phyloP scores from a whole-genome alignment of 2,329 filamentous ascomycete species.

The Penicillium sp. region DNA sequence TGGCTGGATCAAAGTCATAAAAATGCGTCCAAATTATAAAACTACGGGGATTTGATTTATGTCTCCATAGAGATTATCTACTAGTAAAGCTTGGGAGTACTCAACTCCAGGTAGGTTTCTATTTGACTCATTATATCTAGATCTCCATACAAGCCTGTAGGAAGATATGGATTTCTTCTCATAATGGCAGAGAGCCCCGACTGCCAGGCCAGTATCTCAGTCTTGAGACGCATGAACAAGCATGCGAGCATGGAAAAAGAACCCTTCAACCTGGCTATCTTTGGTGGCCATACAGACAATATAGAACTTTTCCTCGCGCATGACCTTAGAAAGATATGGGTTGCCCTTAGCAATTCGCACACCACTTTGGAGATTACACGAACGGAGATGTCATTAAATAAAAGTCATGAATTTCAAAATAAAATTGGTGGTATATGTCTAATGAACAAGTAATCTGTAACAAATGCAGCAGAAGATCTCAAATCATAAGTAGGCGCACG shows the following conservation, averaged over 20 bases:
- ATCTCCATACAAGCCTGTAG: too few species aligned
- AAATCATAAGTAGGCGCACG: neutral
- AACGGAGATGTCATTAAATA: neutral
- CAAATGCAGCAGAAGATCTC: neutral
- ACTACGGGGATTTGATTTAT: neutral
- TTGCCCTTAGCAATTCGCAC: too few species aligned
- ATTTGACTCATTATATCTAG: neutral
- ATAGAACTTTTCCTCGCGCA: too few species aligned
- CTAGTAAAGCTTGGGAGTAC: neutral
- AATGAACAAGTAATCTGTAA: neutral
- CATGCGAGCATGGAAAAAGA: too few species aligned
- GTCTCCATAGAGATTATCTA: neutral
- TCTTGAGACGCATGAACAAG: too few species aligned
- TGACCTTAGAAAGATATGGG: too few species aligned
- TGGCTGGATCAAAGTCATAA: slow-evolving; percentile 45
- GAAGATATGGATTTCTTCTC: too few species aligned
- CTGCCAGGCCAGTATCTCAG: too few species aligned
- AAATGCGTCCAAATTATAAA: slow-evolving; percentile 6
- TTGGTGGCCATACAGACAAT: too few species aligned
- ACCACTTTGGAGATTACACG: too few species aligned
- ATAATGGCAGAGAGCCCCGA: too few species aligned
- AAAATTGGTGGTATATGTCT: neutral
- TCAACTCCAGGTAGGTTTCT: neutral
- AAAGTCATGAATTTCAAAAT: neutral
- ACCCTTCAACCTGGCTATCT: too few species aligned